Base-by-base conservation (phyloP, 2,329 filamentous ascomycete species). In the Phaeoacremonium minimum region DNA sequence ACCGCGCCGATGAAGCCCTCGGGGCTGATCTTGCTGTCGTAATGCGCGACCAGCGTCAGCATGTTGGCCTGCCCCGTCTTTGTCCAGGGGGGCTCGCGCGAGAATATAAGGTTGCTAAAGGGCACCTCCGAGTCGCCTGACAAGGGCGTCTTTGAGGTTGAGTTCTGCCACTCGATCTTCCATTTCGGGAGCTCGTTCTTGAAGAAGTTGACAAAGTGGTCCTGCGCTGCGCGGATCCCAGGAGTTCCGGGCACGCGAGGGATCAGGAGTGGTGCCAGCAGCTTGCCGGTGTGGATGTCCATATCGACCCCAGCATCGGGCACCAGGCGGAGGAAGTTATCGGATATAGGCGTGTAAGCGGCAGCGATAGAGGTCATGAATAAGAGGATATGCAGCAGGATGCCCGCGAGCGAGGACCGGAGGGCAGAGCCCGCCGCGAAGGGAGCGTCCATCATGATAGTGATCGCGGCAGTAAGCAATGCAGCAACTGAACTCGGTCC, bases 1-100 rank as follows among this genome's bases (percentile, higher is more conserved):
- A 80, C 91, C 1, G 87, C 88, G 2, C 88, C 88, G 33, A 94
- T 85, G 53, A 93, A 94, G 1, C 83, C 86, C 33, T 77, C 56
- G 0, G 87, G 86, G 13, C 67, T 67, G 32, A 83, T 67, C 61
- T 88, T 88, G 56, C 78, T 85, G 52, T 94, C 87, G 56, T 91
- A 94, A 55, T 94, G 88, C 20, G 87, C 88, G 7, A 87, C 88
- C 33, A 94, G 67, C 4, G 85, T 87, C 46, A 94, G 64, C 35
- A 84, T 66, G 34, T 83, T 83, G 12, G 85, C 77, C 53, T 89
- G 77, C 1, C 88, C 87, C 0, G 70, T 64, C 28, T 71, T 60
- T 3, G 80, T 69, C 80, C 85, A 88, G 7, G 88, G 87, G 29
- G 88, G 88, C 59, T 93, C 86, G 34, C 86, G 75, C 31, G 77